phyloP scores from a whole-genome alignment of 1,284 basidiomycete species.

The Erythrobasidium hasegawianum region DNA sequence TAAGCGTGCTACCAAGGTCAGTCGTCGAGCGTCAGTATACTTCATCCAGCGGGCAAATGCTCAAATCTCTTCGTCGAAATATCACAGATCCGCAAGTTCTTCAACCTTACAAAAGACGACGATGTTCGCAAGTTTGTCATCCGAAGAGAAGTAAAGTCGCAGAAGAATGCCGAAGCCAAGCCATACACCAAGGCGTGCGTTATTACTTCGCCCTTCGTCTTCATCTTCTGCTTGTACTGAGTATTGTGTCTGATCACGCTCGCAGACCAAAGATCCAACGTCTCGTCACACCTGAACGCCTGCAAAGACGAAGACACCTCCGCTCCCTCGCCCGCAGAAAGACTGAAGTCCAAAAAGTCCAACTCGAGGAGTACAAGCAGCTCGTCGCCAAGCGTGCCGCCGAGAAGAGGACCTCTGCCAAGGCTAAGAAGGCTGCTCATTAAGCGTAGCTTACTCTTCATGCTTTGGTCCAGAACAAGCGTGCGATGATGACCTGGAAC shows the following conservation, averaged over 20 bases:
- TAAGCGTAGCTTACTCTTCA: slow-evolving; percentile 8
- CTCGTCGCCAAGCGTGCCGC: slow-evolving; percentile 83
- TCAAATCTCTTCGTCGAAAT: slow-evolving; percentile 55
- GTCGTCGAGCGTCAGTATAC: slow-evolving; percentile 70
- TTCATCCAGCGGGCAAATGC: background rate
- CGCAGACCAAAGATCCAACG: slow-evolving; percentile 78
- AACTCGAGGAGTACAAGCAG: slow-evolving; percentile 87
- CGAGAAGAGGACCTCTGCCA: slow-evolving; percentile 66
- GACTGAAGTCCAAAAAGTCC: slow-evolving; percentile 87
- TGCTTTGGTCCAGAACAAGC: background rate
- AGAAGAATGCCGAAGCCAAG: slow-evolving; percentile 89
- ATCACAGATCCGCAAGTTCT: slow-evolving; percentile 93
- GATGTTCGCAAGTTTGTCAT: slow-evolving; percentile 93
- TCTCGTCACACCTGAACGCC: slow-evolving; percentile 86
- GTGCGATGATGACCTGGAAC: no score
- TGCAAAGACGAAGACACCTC: slow-evolving; percentile 94
- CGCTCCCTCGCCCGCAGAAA: slow-evolving; percentile 62
- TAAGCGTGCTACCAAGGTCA: slow-evolving; percentile 89
- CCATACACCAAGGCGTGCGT: slow-evolving; percentile 96
- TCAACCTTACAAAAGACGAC: slow-evolving; percentile 97
- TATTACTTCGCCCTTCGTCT: slow-evolving; percentile 28
- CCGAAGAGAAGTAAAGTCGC: slow-evolving; percentile 79
- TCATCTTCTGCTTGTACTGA: background rate
- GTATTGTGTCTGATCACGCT: background rate
- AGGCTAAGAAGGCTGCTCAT: slow-evolving; percentile 24